Evolutionary conservation across 2,329 filamentous ascomycete genomes (phyloP).

Genomic region (Fusarium siculi): DNA sequence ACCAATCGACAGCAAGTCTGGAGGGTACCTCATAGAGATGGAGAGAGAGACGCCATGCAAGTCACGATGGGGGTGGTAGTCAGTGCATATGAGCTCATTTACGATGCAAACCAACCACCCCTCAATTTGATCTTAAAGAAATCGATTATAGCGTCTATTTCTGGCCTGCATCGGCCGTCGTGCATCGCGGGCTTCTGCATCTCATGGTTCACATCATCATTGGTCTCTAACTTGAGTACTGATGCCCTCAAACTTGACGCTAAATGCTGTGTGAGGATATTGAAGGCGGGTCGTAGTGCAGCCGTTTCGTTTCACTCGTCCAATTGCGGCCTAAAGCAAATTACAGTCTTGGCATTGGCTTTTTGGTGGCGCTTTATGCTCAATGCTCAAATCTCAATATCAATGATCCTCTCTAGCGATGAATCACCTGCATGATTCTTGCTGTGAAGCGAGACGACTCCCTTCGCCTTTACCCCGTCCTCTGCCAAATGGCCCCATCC

Average conservation of each 20-base stretch:
- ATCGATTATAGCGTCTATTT: not conserved
- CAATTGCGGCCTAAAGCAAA: constrained; percentile 38
- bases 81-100: constrained; percentile 48
- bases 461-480: not conserved
- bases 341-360: constrained; percentile 32
- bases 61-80: constrained; percentile 30
- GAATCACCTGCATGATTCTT: constrained; percentile 8
- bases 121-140: not conserved
- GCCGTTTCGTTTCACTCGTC: constrained; percentile 43
- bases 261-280: constrained; percentile 18
- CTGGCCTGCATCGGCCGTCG: constrained; percentile 13
- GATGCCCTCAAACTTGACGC: constrained; percentile 1
- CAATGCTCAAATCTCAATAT: constrained; percentile 21
- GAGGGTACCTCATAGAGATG: not conserved
- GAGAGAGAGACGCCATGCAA: constrained; percentile 15
- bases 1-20: constrained; percentile 18
- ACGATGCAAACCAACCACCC: not conserved
- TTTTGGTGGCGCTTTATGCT: constrained; percentile 23
- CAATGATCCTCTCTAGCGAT: not conserved
- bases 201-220: not conserved
- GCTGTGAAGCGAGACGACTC: constrained; percentile 1
- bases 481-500: not conserved
- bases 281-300: constrained; percentile 29
- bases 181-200: constrained; percentile 17
- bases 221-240: not conserved